phyloP scores from a whole-genome alignment of 2,329 filamentous ascomycete genomes.

The Aciculosporium take region DNA sequence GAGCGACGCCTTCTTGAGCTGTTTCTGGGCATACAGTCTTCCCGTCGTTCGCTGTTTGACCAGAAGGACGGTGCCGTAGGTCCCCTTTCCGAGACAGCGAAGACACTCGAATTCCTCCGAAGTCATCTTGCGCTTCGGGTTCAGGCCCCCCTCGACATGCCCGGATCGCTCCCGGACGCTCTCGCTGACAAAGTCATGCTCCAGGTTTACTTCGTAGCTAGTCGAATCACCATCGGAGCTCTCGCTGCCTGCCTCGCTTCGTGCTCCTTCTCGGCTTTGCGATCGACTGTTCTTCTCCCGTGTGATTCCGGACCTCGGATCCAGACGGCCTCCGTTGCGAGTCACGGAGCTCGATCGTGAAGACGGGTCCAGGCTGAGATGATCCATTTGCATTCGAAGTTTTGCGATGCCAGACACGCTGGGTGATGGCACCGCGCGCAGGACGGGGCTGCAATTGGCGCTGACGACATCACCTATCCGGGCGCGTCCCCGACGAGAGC shows the following conservation, averaged over 20 bases:
- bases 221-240: constrained; percentile 55
- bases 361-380: constrained; percentile 49
- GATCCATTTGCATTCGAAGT: constrained; percentile 68
- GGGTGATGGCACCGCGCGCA: constrained; percentile 39
- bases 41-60: constrained; percentile 84
- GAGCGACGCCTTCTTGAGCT: constrained; percentile 92
- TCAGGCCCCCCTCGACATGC: constrained; percentile 38
- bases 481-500: constrained; percentile 24
- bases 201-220: constrained; percentile 73
- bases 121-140: constrained; percentile 66
- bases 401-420: constrained; percentile 63
- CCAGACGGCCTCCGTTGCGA: constrained; percentile 31
- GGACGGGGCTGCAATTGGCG: constrained; percentile 46
- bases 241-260: constrained; percentile 37
- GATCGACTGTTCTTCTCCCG: constrained; percentile 42
- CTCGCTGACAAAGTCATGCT: constrained; percentile 71
- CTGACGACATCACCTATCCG: constrained; percentile 44
- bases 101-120: constrained; percentile 81
- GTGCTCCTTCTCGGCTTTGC: constrained; percentile 40
- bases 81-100: constrained; percentile 87
- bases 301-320: constrained; percentile 24
- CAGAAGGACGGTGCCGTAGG: constrained; percentile 86
- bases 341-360: constrained; percentile 43
- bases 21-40: constrained; percentile 89
- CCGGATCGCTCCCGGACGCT: constrained; percentile 33